Evolutionary conservation across 345 rosid genomes (phyloP), one percentile per base, ranked within the genome.

Genomic region (Cochlearia excelsa): DNA sequence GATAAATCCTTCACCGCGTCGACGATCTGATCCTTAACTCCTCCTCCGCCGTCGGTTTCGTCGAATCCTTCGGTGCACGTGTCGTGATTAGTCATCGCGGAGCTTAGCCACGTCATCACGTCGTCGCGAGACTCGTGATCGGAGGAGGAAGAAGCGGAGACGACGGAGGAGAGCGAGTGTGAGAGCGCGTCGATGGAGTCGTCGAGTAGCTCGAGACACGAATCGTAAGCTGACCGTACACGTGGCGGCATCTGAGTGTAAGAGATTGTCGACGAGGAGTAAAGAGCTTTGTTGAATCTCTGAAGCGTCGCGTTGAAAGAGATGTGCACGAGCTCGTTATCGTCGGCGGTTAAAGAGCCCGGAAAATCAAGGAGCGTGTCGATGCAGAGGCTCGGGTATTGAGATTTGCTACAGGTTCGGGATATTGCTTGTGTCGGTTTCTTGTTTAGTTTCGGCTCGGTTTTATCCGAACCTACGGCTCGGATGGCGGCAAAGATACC

Each of bases 61-160:
- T 61, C 78, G 43, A 93, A 84, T 9, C 99, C 99, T 26, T 93
- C 96, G 4, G 78, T 52, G 30, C 99, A 93, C 29, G 99, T 93
- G 80, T 93, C 99, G 51, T 93, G 96, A 52, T 90, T 87, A 0
- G 97, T 93, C 81, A 93, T 58, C 3, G 99, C 87, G 0, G 95
- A 78, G 82, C 99, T 93, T 35, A 93, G 92, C 99, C 97, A 93
- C 65, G 96, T 93, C 80, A 75, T 45, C 47, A 90, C 97, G 53
- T 93, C 99, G 60, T 81, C 53, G 4, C 28, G 30, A 59, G 58
- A 61, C 34, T 60, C 75, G 0, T 46, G 58, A 26, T 37, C 27
- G 4, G 4, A 39, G 16, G 59, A 44, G 8, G 52, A 26, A 0
- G 54, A 48, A 1, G 4, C 10, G 2, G 30, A 16, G 31, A 86